These are phyloP conservation scores for Casuarina glauca DNA, from an alignment of 306 rosid genomes.

Conservation along the genomic window DNA sequence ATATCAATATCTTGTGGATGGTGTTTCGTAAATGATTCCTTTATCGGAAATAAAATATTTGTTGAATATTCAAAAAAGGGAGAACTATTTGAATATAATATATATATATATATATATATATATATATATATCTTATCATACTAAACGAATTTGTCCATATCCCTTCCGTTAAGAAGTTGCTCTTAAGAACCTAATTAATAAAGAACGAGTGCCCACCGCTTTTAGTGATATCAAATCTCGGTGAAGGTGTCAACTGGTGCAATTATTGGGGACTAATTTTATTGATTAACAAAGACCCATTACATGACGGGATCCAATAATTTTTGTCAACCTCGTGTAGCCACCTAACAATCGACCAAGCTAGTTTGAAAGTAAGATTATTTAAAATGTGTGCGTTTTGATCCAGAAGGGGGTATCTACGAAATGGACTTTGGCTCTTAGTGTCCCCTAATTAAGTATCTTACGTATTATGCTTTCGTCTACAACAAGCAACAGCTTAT, in stretches of 20 bases:
- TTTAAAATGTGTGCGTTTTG: not conserved
- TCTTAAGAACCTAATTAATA: not conserved
- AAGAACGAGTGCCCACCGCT: not conserved
- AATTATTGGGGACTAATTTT: not conserved
- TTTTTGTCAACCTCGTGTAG: not conserved
- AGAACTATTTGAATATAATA: too few species aligned
- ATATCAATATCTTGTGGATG: too few species aligned
- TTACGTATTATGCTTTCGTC: not conserved
- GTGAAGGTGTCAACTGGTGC: not conserved
- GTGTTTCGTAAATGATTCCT: too few species aligned
- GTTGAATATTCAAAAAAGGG: too few species aligned
- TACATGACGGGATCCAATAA: not conserved
- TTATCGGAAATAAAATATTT: too few species aligned
- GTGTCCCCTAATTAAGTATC: not conserved
- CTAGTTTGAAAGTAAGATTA: not conserved
- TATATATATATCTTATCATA: too few species aligned
- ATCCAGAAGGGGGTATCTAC: not conserved
- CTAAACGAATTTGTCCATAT: too few species aligned
- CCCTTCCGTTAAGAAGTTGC: too few species aligned
- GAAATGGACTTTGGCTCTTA: not conserved
- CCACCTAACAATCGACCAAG: not conserved
- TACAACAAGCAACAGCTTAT: not conserved
- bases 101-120: too few species aligned
- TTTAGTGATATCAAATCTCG: not conserved
- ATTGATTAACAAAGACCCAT: not conserved